Base-by-base conservation (phyloP, 441 rosid genomes). In the Eruca vesicaria region DNA sequence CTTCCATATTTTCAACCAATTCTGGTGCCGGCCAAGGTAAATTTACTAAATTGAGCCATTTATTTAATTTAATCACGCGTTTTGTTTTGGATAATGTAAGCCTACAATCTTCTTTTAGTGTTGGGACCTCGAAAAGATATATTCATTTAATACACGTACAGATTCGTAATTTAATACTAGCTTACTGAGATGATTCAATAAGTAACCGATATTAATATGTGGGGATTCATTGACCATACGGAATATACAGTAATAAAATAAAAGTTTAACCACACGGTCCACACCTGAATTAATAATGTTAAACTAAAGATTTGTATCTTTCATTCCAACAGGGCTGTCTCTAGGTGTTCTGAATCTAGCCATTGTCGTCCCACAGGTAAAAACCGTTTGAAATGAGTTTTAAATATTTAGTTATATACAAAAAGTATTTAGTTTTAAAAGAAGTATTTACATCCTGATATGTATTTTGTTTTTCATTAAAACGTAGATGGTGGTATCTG, bases 1-100 rank as follows among this genome's bases (percentile, higher is more conserved):
- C 98, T 35, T 92, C 98, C 53, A 95, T 95, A 61, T 95, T 85
- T 66, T 91, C 88, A 6, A 76, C 75, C 56, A 64, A 77, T 26
- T 65, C 91, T 3, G 93, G 91, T 59, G 97, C 94, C 36, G 98
- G 99, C 66, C 97, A 95, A 91, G 99, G 98, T 91, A 81, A 72
- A 2, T n/a, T 41, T 60, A 56, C 9, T 2, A 15, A 16, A 36
- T 41, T 55, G 21, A 21, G 31, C 14, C 1, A 2, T 18, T 20
- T n/a, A 28, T 60, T 38, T 52, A 66, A 60, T 38, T 8, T 66
- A 12, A 16, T 55, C 63, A 77, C 67, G 38, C 15, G 23, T 31
- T 67, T 61, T 29, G 61, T 72, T 78, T 78, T 61, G 77, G 73
- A 78, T 72, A 78, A 65, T 52, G 36, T 9, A 72, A 60, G 50